These are phyloP conservation scores for Yamagishiella unicocca DNA, from an alignment of 139 green algal species.

Conservation along the genomic window DNA sequence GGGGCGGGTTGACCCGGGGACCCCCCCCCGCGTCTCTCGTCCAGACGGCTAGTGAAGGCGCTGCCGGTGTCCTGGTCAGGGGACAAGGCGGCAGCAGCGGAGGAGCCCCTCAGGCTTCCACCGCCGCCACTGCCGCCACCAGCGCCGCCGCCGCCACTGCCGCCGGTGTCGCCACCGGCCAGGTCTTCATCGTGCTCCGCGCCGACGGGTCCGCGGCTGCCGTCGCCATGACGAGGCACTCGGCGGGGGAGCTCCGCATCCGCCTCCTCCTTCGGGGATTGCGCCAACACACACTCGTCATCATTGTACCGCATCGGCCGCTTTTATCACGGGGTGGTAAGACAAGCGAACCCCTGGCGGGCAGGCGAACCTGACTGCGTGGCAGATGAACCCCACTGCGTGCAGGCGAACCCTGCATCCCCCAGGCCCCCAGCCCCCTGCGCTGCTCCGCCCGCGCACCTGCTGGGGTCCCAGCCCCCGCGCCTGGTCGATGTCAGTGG, in stretches of 20 bases:
- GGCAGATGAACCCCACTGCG: too few relatives aligned
- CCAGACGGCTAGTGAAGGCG: not conserved
- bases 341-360: too few relatives aligned
- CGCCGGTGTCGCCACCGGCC: not conserved
- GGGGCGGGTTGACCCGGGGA: not conserved
- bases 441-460: conserved; percentile 6
- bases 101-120: not conserved
- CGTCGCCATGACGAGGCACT: too few relatives aligned
- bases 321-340: too few relatives aligned
- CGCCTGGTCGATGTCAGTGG: conserved; percentile 18
- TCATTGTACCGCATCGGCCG: too few relatives aligned
- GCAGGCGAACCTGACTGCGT: too few relatives aligned
- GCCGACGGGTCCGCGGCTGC: conserved; percentile 6
- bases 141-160: not conserved
- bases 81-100: not conserved
- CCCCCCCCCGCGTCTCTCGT: not conserved
- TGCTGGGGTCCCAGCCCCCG: conserved; percentile 8
- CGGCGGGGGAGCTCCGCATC: too few relatives aligned
- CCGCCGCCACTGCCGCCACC: not conserved
- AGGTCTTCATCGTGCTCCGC: conserved; percentile 8
- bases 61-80: not conserved
- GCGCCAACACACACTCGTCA: too few relatives aligned
- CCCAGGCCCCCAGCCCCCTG: too few relatives aligned
- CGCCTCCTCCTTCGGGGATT: too few relatives aligned
- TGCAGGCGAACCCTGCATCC: too few relatives aligned